Percentiles rank a stretch among this genome's conserved stretches.
Conservation (phyloP, 208 protist species). For the Leishmania tarentolae region DNA sequence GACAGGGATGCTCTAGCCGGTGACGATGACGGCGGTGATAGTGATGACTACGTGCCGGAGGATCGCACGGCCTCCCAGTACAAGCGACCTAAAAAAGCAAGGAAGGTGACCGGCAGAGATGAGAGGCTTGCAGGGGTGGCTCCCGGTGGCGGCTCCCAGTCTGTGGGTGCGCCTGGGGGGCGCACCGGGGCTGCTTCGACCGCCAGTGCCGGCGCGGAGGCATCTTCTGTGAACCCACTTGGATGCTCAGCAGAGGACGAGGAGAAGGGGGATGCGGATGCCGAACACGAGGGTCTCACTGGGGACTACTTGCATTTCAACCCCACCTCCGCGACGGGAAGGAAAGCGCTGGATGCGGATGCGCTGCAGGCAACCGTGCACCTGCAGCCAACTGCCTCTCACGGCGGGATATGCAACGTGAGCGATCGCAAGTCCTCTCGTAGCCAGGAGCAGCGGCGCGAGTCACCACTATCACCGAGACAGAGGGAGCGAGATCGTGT, state of each 20-base stretch:
- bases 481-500: background rate
- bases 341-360: slow-evolving; percentile 17
- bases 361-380: slow-evolving; percentile 49
- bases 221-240: background rate
- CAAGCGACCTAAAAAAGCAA: background rate
- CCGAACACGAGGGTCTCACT: slow-evolving; percentile 35
- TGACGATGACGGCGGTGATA: slow-evolving; percentile 21
- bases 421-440: background rate
- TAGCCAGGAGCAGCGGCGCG: slow-evolving; percentile 1
- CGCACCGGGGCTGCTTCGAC: background rate
- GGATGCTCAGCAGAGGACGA: background rate
- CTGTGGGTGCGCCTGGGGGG: background rate
- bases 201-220: background rate
- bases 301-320: slow-evolving; percentile 66
- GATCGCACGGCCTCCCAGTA: slow-evolving; percentile 29
- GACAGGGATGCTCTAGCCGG: slow-evolving; percentile 3
- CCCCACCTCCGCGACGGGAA: slow-evolving; percentile 1
- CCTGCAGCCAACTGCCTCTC: background rate
- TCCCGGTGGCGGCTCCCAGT: background rate
- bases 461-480: slow-evolving; percentile 5
- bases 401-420: background rate
- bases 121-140: background rate
- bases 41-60: slow-evolving; percentile 51
- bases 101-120: background rate
- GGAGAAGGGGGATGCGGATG: background rate